These are phyloP conservation scores for Lizonia empirigonia DNA, from an alignment of 2,329 filamentous ascomycete species.

Conservation along the genomic window DNA sequence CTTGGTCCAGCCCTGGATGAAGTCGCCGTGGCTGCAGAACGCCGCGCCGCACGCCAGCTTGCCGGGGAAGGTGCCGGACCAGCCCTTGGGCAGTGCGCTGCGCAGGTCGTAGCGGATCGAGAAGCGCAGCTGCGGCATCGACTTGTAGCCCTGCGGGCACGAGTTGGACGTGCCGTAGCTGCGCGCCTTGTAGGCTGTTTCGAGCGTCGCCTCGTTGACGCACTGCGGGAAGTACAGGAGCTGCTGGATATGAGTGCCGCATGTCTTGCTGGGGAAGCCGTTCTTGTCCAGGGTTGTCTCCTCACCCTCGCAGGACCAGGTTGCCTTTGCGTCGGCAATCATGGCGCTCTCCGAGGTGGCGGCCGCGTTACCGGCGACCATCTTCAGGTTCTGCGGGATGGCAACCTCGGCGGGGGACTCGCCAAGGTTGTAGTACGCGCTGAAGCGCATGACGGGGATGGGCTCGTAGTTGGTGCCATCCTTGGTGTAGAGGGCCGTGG, in stretches of 20 bases:
- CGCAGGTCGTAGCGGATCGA: slow-evolving; percentile 56
- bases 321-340: slow-evolving; percentile 29
- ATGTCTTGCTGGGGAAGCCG: slow-evolving; percentile 46
- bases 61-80: slow-evolving; percentile 52
- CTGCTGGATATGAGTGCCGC: slow-evolving; percentile 53
- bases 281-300: slow-evolving; percentile 26
- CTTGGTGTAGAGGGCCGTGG: slow-evolving; percentile 50
- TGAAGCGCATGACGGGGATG: slow-evolving; percentile 49
- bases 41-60: slow-evolving; percentile 51
- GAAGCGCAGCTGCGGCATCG: slow-evolving; percentile 57
- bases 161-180: slow-evolving; percentile 10
- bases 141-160: slow-evolving; percentile 53
- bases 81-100: slow-evolving; percentile 52
- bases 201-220: slow-evolving; percentile 46
- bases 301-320: slow-evolving; percentile 40
- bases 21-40: slow-evolving; percentile 55
- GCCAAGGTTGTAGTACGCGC: slow-evolving; percentile 54
- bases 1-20: slow-evolving; percentile 55
- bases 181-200: slow-evolving; percentile 47
- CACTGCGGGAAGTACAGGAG: slow-evolving; percentile 55
- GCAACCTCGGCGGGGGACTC: slow-evolving; percentile 52
- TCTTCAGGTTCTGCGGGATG: slow-evolving; percentile 53
- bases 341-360: slow-evolving; percentile 38
- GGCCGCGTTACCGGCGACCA: slow-evolving; percentile 50
- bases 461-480: slow-evolving; percentile 44